These are phyloP conservation scores for Galeopsis tetrahit DNA, from an alignment of 257 asterid genomes.

Conservation along the genomic window DNA sequence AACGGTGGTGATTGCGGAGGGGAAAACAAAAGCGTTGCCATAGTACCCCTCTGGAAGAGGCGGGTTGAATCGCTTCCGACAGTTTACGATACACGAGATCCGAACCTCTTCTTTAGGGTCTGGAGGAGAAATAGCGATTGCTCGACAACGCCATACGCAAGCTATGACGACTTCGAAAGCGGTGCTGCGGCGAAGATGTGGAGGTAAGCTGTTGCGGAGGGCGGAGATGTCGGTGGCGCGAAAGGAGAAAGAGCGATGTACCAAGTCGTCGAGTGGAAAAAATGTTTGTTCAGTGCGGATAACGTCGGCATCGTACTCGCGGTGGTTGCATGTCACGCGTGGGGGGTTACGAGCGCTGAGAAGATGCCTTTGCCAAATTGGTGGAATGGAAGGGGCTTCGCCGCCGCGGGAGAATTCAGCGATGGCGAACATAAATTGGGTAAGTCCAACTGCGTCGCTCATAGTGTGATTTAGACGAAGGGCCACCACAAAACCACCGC, in stretches of 20 bases:
- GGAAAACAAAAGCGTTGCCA: slow-evolving; percentile 49
- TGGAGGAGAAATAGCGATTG: slow-evolving; percentile 45
- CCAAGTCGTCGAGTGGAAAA: slow-evolving; percentile 52
- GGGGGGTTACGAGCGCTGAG: slow-evolving; percentile 55
- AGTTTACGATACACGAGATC: slow-evolving; percentile 41
- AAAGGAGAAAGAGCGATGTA: slow-evolving; percentile 63
- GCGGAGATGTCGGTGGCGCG: slow-evolving; percentile 50
- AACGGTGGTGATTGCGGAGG: slow-evolving; percentile 41
- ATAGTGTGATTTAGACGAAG: too few relatives aligned
- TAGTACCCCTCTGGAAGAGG: slow-evolving; percentile 48
- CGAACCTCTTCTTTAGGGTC: slow-evolving; percentile 46
- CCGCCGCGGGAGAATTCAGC: slow-evolving; percentile 57
- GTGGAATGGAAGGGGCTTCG: slow-evolving; percentile 45
- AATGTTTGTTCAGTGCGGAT: slow-evolving; percentile 40
- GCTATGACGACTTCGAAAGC: slow-evolving; percentile 47
- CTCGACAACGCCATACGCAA: slow-evolving; percentile 60
- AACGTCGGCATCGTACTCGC: slow-evolving; percentile 42
- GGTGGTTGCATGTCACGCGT: slow-evolving; percentile 41
- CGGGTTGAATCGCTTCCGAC: slow-evolving; percentile 38
- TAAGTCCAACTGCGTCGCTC: too few relatives aligned
- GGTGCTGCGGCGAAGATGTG: slow-evolving; percentile 45
- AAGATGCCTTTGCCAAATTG: slow-evolving; percentile 62
- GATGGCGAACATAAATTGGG: too few relatives aligned
- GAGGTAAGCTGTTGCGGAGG: slow-evolving; percentile 49
- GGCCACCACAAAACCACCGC: too few relatives aligned